phyloP scores from a whole-genome alignment of 1,284 basidiomycete species.

The Rhodotorula glutinis region DNA sequence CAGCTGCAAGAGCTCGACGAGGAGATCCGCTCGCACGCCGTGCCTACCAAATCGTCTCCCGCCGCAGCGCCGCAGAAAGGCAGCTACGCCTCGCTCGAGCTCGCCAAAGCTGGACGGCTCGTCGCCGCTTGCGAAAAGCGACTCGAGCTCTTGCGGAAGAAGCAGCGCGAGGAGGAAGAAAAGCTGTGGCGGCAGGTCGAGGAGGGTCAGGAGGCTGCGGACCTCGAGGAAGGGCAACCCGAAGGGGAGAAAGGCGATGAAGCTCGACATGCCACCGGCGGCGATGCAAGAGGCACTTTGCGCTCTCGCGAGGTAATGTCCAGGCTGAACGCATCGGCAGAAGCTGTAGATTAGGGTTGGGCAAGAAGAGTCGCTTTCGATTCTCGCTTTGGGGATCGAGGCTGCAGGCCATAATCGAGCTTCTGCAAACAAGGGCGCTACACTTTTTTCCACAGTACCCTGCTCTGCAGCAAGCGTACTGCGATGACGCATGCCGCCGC shows the following conservation, averaged over 20 bases:
- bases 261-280: no score
- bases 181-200: constrained; percentile 34
- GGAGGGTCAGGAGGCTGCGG: constrained; percentile 5
- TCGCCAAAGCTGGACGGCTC: constrained; percentile 19
- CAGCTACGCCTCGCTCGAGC: not conserved
- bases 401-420: no score
- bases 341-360: no score
- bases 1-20: constrained; percentile 63
- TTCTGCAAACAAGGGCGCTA: not conserved
- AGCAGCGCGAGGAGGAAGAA: constrained; percentile 21
- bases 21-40: constrained; percentile 51
- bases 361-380: no score
- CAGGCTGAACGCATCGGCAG: no score
- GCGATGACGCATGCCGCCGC: constrained; percentile 43
- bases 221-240: not conserved
- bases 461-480: constrained; percentile 36
- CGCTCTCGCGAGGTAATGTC: no score
- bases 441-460: constrained; percentile 8
- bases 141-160: constrained; percentile 15
- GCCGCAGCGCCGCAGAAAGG: not conserved
- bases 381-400: no score
- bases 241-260: no score
- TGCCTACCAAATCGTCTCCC: not conserved
- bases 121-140: constrained; percentile 23
- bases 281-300: no score